Evolutionary conservation across 352 stramenopile genomes (phyloP), one percentile per base, ranked within the genome.

Genomic region (Globisporangium paroecandrum): DNA sequence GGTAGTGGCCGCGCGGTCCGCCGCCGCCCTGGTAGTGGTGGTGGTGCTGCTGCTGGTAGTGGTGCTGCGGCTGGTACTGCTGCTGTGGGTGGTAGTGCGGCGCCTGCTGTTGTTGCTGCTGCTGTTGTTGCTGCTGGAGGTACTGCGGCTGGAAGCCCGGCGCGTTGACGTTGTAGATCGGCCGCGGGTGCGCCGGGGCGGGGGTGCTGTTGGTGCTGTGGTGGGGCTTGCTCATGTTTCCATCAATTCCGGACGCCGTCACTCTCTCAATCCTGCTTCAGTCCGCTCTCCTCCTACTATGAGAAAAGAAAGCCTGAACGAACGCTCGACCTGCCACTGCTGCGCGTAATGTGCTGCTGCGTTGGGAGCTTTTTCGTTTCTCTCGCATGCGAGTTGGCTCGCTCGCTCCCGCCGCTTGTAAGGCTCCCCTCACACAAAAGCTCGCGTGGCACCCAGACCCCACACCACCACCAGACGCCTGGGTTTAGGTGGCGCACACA

Each of bases 171-270:
- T 71, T 68, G 68, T 81, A 86, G 15, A 51, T 24, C 43, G 43
- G 72, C 66, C 62, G 60, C 62, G 64, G 64, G 12, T 57, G 64
- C 55, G 55, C 22, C 43, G 57, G 38, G 38, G 63, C 22, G 65
- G 55, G 72, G 47, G 46, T 73, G 63, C 34, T 49, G 34, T 38
- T 67, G 55, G 10, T 65, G 59, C 32, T 66, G 46, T 85, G 76
- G 46, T 85, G 78, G 58, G 76, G 66, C 73, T 86, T 46, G 38
- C 12, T 89, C 80, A 75, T 66, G 69, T 43, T 82, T 77, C 71
- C 79, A 85, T 87, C 66, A 58, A 87, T 69, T 57, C 63, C 13
- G 5, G 47, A 62, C 41, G 38, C 58, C 38, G 29, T 5, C 9
- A 43, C 24, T 46, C 46, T 59, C 38, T 20, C 41, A 20, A 18